phyloP scores from a whole-genome alignment of 176 grass and related monocot genomes.

The Carex parvula region DNA sequence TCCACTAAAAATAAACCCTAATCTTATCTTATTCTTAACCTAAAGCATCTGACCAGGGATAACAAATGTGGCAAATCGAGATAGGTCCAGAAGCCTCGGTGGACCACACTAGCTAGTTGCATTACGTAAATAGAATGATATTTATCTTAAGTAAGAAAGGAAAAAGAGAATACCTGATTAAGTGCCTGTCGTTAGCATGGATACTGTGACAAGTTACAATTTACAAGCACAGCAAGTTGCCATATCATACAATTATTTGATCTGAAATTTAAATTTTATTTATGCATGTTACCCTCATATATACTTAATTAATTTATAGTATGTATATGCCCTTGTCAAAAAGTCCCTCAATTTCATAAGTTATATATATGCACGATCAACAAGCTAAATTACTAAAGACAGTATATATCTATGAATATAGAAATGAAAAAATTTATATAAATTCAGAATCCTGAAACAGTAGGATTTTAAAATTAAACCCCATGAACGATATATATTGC shows the following conservation, averaged over 20 bases:
- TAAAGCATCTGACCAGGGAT: slow-evolving; percentile 13
- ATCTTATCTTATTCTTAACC: slow-evolving; percentile 32
- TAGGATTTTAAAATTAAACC: background rate
- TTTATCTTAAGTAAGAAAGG: slow-evolving; percentile 23
- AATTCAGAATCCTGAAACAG: background rate
- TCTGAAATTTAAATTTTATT: no score
- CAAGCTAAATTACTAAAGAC: background rate
- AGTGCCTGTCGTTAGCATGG: slow-evolving; percentile 29
- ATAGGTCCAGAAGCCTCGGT: background rate
- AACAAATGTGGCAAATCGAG: slow-evolving; percentile 22
- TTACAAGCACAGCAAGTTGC: background rate
- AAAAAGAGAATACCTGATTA: slow-evolving; percentile 17
- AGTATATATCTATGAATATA: background rate
- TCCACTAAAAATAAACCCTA: slow-evolving; percentile 7
- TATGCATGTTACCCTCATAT: no score
- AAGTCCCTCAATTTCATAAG: background rate
- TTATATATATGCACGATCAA: background rate
- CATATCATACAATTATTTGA: background rate
- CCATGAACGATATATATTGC: background rate
- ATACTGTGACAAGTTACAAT: slow-evolving; percentile 21
- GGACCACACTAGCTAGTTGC: slow-evolving; percentile 4
- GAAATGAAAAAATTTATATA: background rate
- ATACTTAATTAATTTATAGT: no score
- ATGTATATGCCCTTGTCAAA: background rate
- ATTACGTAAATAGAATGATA: slow-evolving; percentile 22